These are phyloP conservation scores for Leccinum olivaceopallidum DNA, from an alignment of 768 basidiomycete species.

Conservation along the genomic window DNA sequence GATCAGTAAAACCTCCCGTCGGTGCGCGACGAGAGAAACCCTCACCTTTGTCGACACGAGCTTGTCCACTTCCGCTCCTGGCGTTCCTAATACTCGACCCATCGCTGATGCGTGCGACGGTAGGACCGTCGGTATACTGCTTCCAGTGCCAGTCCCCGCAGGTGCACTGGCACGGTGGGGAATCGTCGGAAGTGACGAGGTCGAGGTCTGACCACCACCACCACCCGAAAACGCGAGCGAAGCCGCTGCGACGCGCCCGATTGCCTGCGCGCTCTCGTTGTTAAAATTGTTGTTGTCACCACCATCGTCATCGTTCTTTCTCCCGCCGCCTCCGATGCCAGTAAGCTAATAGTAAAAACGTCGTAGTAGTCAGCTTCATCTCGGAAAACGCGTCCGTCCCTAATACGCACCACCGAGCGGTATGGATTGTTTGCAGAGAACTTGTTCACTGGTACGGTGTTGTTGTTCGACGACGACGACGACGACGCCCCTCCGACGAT, in stretches of 20 bases:
- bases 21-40: too few relatives aligned
- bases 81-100: slow-evolving; percentile 1
- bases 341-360: background rate
- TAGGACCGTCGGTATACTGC: too few relatives aligned
- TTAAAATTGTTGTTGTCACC: background rate
- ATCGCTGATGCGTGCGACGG: too few relatives aligned
- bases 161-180: too few relatives aligned
- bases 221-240: slow-evolving; percentile 43
- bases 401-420: slow-evolving; percentile 30
- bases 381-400: too few relatives aligned
- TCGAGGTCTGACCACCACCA: background rate
- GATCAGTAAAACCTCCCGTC: too few relatives aligned
- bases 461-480: too few relatives aligned
- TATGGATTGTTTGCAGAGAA: slow-evolving; percentile 34
- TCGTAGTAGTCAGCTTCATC: too few relatives aligned
- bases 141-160: background rate
- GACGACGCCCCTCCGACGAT: background rate
- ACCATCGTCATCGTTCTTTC: background rate
- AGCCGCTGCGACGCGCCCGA: slow-evolving; percentile 58
- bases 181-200: background rate
- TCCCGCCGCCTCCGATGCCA: background rate
- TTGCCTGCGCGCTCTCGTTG: background rate
- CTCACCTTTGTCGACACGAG: slow-evolving; percentile 30
- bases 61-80: slow-evolving; percentile 28
- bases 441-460: slow-evolving; percentile 4